Base-by-base conservation (phyloP, 2,329 filamentous ascomycete species). In the Cladosporium cucumerinum region DNA sequence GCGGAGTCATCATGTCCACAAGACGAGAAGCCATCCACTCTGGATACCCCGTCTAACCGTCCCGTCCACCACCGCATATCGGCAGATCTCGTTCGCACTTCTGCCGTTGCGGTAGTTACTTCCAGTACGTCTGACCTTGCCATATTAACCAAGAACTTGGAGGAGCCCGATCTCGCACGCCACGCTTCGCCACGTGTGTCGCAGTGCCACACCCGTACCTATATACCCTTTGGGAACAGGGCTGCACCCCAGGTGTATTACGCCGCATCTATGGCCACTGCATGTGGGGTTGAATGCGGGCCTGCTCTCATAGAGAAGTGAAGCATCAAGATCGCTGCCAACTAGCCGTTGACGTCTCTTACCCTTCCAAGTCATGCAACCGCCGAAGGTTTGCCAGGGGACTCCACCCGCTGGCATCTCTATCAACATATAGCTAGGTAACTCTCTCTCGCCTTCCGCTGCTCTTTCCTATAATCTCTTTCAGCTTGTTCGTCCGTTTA, bases 201-300 rank as follows among this genome's bases (percentile, higher is more conserved):
- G 39, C 39, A 10, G 11, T 46, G 39, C n/a, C 39, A 46, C 39
- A 46, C 39, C 39, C 39, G n/a, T 21, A 46, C 36, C 16, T 43
- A 5, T 18, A 39, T 34, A 39, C 34, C 34, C 10, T 43, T 43
- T 1, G 16, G 34, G 34, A 39, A 39, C 16, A 39, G 34, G 34
- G 34, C 34, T 18, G 6, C 34, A 39, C 16, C 34, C 34, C 2
- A 14, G 23, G 26, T 28, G 48, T 55, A 30, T 57, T 57, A 57
- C 54, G 39, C 54, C 54, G 54, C 54, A 57, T 57, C 21, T 12
- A 57, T 28, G 7, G 32, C 14, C 30, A 39, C 34, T 32, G 12
- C 21, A 26, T 39, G 54, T 57, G 54, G 54, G 54, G 54, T 57
- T 32, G 26, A 57, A 39, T 57, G 54, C 32, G 54, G 54, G 54